Evolutionary conservation across 176 grass and related monocot genomes (phyloP), one percentile per base, ranked within the genome.

Genomic region (Cenchrus americanus): DNA sequence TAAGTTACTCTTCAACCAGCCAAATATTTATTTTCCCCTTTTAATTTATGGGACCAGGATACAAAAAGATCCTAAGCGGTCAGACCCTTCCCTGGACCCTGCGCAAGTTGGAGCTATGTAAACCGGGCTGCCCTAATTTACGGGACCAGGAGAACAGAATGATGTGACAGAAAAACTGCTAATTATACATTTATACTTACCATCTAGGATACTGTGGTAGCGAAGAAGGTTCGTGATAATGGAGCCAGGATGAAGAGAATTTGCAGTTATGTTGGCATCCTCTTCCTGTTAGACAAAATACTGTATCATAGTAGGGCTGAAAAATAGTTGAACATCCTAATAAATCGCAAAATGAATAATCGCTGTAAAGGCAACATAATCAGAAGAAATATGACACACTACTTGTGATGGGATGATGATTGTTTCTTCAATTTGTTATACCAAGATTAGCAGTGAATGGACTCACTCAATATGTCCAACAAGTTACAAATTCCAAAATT

Each of bases 191-290:
- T 66, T 67, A 6, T 76, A 63, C 44, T 98, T 95, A 98, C 96
- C 89, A 87, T 95, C 91, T 57, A 98, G 17, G 76, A 93, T 88
- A 78, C 91, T 94, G 87, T 98, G 93, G 76, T 94, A 76, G 15
- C 96, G 96, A 83, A 98, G 96, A 86, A 98, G 93, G 83, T 98
- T 98, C 18, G 96, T 90, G 80, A 95, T 89, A 48, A 98, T 95
- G 66, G 93, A 83, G 72, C 96, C 96, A 43, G 96, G 96, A 86
- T 98, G 96, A 83, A 98, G 96, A 83, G 96, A 98, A 79, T 98
- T 98, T 67, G 93, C 96, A 83, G 85, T 95, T 82, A 98, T 98
- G 44, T 95, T 88, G 42, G 93, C 80, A 71, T 67, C 83, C 82
- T 94, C 93, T 79, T 98, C 93, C 96, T 98, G 77, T 81, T 54